Conservation (phyloP, 192 early-diverging fungal species). For the Podila horticola region DNA sequence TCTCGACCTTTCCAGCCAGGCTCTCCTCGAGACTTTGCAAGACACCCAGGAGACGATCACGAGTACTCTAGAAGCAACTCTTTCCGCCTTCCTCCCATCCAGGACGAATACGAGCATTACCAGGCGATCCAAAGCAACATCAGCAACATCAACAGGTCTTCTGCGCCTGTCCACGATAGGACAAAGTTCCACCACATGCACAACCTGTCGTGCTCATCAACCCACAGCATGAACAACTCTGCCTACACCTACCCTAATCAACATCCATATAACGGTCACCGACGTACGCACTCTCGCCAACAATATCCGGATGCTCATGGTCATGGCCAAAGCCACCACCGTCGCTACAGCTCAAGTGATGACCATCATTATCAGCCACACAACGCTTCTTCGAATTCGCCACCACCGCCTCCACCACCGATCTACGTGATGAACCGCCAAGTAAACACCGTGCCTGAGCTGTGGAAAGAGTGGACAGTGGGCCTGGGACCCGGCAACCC, state of each 20-base stretch:
- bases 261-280: background rate
- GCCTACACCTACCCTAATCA: background rate
- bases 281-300: background rate
- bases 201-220: too few relatives aligned
- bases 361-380: constrained; percentile 6
- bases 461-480: constrained; percentile 48
- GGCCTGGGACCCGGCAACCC: constrained; percentile 40
- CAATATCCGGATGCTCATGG: background rate
- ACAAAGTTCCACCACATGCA: background rate
- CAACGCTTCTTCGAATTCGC: background rate
- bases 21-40: background rate
- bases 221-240: too few relatives aligned
- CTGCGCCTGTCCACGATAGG: background rate
- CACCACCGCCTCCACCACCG: background rate
- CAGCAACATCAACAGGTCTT: background rate
- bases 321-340: background rate
- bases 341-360: background rate
- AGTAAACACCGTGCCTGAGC: constrained; percentile 32
- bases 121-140: background rate
- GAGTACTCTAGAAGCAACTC: background rate
- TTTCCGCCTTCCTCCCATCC: constrained; percentile 1
- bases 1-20: background rate
- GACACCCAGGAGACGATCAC: background rate
- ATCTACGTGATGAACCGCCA: constrained; percentile 48
- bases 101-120: background rate